phyloP scores from a whole-genome alignment of 164 flowering plant species.

The Piper longum region DNA sequence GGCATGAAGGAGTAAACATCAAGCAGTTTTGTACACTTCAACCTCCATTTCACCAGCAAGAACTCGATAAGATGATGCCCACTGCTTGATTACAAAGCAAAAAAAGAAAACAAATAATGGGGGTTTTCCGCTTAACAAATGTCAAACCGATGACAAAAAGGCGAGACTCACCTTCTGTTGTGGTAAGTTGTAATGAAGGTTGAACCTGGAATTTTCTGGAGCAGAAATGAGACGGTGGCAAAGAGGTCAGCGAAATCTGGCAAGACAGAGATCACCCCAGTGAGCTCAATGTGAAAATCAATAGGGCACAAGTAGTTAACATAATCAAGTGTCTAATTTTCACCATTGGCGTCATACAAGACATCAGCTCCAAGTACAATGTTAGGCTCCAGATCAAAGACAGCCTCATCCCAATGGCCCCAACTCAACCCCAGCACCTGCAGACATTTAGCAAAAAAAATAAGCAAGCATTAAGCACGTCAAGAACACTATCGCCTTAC shows the following conservation, averaged over 20 bases:
- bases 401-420: slow-evolving; percentile 79
- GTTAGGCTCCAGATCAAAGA: slow-evolving; percentile 46
- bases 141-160: background rate
- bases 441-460: slow-evolving; percentile 4
- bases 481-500: too few species aligned
- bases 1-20: slow-evolving; percentile 90
- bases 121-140: background rate
- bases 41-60: slow-evolving; percentile 88
- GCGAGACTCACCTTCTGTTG: slow-evolving; percentile 51
- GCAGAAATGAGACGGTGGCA: slow-evolving; percentile 79
- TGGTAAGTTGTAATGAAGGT: slow-evolving; percentile 83
- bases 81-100: slow-evolving; percentile 21
- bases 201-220: slow-evolving; percentile 56
- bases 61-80: slow-evolving; percentile 93
- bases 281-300: too few species aligned
- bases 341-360: slow-evolving; percentile 70
- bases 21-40: slow-evolving; percentile 64
- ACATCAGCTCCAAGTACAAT: slow-evolving; percentile 94
- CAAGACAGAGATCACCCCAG: background rate
- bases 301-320: background rate
- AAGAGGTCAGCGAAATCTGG: slow-evolving; percentile 82
- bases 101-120: background rate
- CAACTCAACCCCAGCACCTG: slow-evolving; percentile 77
- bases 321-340: background rate
- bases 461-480: background rate